Evolutionary conservation across 106 monocot species (phyloP).

Genomic region (Ottelia alismoides): DNA sequence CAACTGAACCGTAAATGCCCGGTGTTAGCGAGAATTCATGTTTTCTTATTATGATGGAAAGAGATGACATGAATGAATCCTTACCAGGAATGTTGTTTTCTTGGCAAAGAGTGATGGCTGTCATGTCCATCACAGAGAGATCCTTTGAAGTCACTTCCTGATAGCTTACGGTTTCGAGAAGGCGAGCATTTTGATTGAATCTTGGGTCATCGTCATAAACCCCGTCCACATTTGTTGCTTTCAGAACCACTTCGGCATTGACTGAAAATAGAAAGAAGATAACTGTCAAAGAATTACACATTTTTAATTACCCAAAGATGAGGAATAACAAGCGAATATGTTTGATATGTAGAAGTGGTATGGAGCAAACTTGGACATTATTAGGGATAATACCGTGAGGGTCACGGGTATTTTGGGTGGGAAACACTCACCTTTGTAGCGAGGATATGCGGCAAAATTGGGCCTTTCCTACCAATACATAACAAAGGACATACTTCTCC

Average conservation of each 20-base stretch:
- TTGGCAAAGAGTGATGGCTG: slow-evolving; percentile 20
- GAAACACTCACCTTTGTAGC: too few relatives aligned
- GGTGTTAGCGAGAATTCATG: neutral
- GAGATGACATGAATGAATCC: slow-evolving; percentile 7
- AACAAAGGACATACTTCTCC: too few relatives aligned
- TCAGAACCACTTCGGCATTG: slow-evolving; percentile 82
- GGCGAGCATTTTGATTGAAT: slow-evolving; percentile 8
- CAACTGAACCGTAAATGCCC: slow-evolving; percentile 5
- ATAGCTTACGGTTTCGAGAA: slow-evolving; percentile 17
- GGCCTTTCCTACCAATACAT: too few relatives aligned
- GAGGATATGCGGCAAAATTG: too few relatives aligned
- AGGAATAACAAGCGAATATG: too few relatives aligned
- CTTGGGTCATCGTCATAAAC: slow-evolving; percentile 21
- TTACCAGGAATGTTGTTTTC: slow-evolving; percentile 28
- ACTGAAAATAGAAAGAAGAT: slow-evolving; percentile 21
- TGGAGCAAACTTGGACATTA: too few relatives aligned
- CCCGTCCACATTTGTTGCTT: slow-evolving; percentile 96
- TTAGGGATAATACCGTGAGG: too few relatives aligned
- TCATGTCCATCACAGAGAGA: slow-evolving; percentile 31
- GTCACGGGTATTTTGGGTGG: too few relatives aligned
- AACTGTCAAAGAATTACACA: too few relatives aligned
- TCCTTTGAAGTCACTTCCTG: slow-evolving; percentile 22
- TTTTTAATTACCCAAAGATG: too few relatives aligned
- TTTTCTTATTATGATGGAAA: too few relatives aligned
- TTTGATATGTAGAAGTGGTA: too few relatives aligned